Evolutionary conservation across 306 rosid genomes (phyloP).

Genomic region (Bauhinia variegata): DNA sequence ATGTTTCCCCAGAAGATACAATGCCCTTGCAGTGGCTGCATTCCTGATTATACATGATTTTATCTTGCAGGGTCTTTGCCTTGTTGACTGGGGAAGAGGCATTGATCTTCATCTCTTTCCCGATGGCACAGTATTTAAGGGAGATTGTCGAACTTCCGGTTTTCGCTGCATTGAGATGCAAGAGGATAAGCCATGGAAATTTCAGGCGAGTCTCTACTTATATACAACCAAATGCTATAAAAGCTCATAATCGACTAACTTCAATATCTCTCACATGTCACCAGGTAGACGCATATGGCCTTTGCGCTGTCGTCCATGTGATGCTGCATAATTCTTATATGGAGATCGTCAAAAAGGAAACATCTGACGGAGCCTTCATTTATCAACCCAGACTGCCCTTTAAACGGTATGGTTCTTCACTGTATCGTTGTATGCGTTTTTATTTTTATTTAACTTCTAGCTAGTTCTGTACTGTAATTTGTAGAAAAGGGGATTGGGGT

Average conservation of each 20-base stretch:
- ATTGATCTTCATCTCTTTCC: conserved; percentile 86
- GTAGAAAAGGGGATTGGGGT: conserved; percentile 11
- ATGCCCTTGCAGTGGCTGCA: not conserved
- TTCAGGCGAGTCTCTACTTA: conserved; percentile 64
- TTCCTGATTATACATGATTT: conserved; percentile 27
- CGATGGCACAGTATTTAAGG: conserved; percentile 58
- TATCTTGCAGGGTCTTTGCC: conserved; percentile 84
- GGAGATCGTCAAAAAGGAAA: conserved; percentile 72
- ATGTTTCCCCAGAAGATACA: conserved; percentile 30
- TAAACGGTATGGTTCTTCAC: conserved; percentile 60
- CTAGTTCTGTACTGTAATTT: not conserved
- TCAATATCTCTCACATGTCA: conserved; percentile 34
- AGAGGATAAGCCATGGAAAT: conserved; percentile 76
- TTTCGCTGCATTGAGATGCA: conserved; percentile 95
- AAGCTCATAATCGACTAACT: conserved; percentile 23
- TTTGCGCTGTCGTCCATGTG: conserved; percentile 73
- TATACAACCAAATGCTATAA: conserved; percentile 23
- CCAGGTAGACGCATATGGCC: conserved; percentile 86
- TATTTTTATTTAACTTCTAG: conserved; percentile 24
- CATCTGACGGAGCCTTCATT: conserved; percentile 56
- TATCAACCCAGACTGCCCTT: conserved; percentile 73
- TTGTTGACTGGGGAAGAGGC: conserved; percentile 99
- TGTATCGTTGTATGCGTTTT: conserved; percentile 25
- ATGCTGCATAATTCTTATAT: conserved; percentile 84
- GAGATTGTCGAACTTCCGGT: conserved; percentile 90